Evolutionary conservation across 139 green algal species (phyloP).

Genomic region (Chlorella sp.): DNA sequence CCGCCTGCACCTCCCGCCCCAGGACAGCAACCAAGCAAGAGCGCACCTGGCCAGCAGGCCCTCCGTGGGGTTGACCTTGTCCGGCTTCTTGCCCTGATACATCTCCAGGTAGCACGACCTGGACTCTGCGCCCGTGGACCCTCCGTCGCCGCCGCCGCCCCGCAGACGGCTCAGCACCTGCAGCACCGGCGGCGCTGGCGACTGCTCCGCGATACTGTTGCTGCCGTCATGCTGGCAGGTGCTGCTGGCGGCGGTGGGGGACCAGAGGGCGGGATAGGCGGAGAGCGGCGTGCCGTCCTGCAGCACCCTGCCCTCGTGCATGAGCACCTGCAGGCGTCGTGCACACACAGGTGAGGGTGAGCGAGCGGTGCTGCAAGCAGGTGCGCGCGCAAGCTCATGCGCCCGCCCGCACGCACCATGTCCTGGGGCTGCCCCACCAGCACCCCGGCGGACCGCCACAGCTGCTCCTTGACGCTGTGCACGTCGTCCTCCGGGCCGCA

Average conservation of each 20-base stretch:
- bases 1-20: no score
- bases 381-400: background rate
- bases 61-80: constrained; percentile 74
- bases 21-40: no score
- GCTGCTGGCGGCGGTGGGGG: no score
- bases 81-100: constrained; percentile 70
- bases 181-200: background rate
- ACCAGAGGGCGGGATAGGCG: no score
- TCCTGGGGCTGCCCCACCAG: background rate
- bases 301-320: background rate
- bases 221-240: no score
- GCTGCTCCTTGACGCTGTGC: background rate
- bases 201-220: no score
- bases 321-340: background rate
- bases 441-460: background rate
- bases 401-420: background rate
- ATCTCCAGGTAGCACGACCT: constrained; percentile 84
- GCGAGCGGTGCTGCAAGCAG: background rate
- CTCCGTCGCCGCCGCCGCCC: constrained; percentile 64
- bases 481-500: background rate
- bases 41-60: constrained; percentile 42
- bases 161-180: background rate
- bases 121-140: constrained; percentile 83
- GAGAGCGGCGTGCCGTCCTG: background rate
- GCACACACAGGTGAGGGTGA: no score